Conservation (phyloP, 2,329 filamentous ascomycete genomes). For the Colletotrichum lindemuthianum region DNA sequence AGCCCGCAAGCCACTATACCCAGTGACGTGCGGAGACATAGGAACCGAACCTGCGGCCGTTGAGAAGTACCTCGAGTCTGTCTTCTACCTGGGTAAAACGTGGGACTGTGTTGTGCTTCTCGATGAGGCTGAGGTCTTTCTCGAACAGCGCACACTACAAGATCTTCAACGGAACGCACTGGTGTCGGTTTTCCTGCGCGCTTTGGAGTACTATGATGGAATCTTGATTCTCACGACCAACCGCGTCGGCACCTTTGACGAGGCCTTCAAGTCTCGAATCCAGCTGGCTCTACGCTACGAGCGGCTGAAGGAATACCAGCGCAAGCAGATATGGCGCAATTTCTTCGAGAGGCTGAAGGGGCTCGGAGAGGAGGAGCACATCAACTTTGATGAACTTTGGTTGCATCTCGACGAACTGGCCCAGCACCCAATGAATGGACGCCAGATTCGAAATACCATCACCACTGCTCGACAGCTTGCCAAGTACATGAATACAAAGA, state of each 20-base stretch:
- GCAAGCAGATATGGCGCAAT: slow-evolving; percentile 83
- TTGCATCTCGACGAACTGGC: slow-evolving; percentile 74
- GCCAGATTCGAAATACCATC: slow-evolving; percentile 88
- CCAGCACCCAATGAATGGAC: slow-evolving; percentile 69
- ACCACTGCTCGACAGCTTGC: slow-evolving; percentile 68
- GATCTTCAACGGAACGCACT: slow-evolving; percentile 87
- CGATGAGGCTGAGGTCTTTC: slow-evolving; percentile 85
- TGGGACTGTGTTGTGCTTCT: slow-evolving; percentile 88
- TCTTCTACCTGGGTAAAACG: slow-evolving; percentile 84
- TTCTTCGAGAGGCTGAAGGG: slow-evolving; percentile 68
- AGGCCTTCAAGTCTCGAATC: slow-evolving; percentile 88
- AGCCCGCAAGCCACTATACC: background rate
- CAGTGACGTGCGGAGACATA: background rate
- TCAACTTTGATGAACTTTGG: slow-evolving; percentile 53
- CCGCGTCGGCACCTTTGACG: slow-evolving; percentile 86
- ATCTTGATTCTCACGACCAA: slow-evolving; percentile 92
- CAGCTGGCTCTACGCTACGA: slow-evolving; percentile 86
- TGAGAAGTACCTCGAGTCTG: slow-evolving; percentile 65
- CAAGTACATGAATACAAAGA: too few species aligned
- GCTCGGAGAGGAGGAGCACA: slow-evolving; percentile 70
- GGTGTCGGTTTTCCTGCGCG: slow-evolving; percentile 86
- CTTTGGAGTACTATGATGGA: slow-evolving; percentile 91
- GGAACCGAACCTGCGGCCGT: slow-evolving; percentile 76
- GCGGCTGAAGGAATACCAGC: slow-evolving; percentile 75
- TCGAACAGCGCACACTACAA: slow-evolving; percentile 79